phyloP scores from a whole-genome alignment of 805 yeast species.

The Barnettozyma populi region DNA sequence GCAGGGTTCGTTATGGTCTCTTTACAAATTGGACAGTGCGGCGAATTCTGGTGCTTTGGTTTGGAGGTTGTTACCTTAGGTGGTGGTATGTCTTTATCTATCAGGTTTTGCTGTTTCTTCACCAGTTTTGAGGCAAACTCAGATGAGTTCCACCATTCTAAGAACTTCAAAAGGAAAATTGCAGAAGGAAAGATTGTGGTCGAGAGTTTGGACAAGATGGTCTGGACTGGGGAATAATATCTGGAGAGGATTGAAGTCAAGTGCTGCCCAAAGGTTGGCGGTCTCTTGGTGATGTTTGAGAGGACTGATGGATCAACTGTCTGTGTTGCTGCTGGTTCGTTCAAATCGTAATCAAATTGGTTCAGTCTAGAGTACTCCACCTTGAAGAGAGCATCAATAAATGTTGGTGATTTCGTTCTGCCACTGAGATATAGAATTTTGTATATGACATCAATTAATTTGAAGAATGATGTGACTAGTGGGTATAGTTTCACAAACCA shows the following conservation, averaged over 20 bases:
- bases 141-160: slow-evolving; percentile 91
- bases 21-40: slow-evolving; percentile 65
- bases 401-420: slow-evolving; percentile 52
- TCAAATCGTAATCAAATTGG: slow-evolving; percentile 24
- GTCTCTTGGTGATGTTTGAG: slow-evolving; percentile 12
- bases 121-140: slow-evolving; percentile 59
- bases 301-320: not conserved
- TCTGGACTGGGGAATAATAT: slow-evolving; percentile 15
- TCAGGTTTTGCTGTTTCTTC: slow-evolving; percentile 38
- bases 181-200: slow-evolving; percentile 67
- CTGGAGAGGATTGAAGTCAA: slow-evolving; percentile 6
- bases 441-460: slow-evolving; percentile 47
- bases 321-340: slow-evolving; percentile 10
- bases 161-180: slow-evolving; percentile 71
- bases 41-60: slow-evolving; percentile 28
- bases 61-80: slow-evolving; percentile 10
- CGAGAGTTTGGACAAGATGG: slow-evolving; percentile 18
- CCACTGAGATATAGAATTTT: slow-evolving; percentile 67
- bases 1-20: slow-evolving; percentile 70
- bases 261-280: slow-evolving; percentile 25
- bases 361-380: slow-evolving; percentile 50
- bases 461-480: slow-evolving; percentile 38
- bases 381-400: slow-evolving; percentile 54
- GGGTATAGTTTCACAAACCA: slow-evolving; percentile 63
- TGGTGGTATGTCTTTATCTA: slow-evolving; percentile 46